Percentiles rank a stretch among this genome's conserved stretches.
phyloP scores from a whole-genome alignment of 2,329 filamentous ascomycete species.

The Monilinia fructigena region DNA sequence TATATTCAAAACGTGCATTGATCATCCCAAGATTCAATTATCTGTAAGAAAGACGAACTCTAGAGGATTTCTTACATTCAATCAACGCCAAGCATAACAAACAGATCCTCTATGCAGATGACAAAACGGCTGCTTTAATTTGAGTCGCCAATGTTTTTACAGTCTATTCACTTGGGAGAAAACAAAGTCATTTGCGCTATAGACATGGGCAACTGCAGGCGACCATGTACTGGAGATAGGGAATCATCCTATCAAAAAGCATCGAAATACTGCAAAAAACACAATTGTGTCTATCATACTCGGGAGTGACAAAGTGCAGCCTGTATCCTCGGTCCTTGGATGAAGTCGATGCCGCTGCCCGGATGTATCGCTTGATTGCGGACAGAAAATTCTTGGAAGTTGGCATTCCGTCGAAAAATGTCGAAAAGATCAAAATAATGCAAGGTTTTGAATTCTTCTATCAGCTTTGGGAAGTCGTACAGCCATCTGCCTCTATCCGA shows the following conservation, averaged over 20 bases:
- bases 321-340: background rate
- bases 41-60: background rate
- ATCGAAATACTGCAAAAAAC: background rate
- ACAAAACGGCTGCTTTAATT: background rate
- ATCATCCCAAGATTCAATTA: background rate
- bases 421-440: background rate
- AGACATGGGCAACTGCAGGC: background rate
- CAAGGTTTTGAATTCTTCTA: background rate
- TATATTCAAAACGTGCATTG: background rate
- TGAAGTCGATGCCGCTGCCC: background rate
- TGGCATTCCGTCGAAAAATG: background rate
- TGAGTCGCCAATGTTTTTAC: background rate
- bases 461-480: background rate
- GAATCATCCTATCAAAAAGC: background rate
- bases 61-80: background rate
- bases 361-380: background rate
- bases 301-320: background rate
- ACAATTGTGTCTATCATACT: background rate
- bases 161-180: background rate
- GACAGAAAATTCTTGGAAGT: background rate
- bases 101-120: background rate
- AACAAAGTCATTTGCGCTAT: background rate
- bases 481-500: conserved; percentile 2
- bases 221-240: no score
- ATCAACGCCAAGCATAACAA: background rate